Conservation (phyloP, 2,329 filamentous ascomycete species). For the Didymella pomorum region DNA sequence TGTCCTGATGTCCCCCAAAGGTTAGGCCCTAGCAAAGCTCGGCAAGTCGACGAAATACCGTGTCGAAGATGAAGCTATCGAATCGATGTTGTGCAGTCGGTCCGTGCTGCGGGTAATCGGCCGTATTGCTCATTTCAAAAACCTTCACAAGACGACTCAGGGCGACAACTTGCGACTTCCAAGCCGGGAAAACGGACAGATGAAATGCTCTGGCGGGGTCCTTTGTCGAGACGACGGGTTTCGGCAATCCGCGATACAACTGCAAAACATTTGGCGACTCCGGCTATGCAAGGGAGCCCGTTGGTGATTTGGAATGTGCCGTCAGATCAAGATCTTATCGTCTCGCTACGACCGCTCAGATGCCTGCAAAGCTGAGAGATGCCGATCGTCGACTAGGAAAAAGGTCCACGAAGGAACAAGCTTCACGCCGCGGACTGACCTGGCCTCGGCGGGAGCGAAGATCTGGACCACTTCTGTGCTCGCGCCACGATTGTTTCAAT, state of each 20-base stretch:
- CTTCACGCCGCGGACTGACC: conserved; percentile 5
- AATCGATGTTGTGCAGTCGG: conserved; percentile 8
- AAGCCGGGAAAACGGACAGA: conserved; percentile 17
- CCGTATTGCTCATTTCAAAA: conserved; percentile 14
- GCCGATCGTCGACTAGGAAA: conserved; percentile 10
- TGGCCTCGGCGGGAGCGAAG: conserved; percentile 8
- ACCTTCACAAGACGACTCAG: conserved; percentile 13
- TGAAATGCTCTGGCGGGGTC: neutral
- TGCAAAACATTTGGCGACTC: conserved; percentile 3
- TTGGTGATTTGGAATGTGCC: conserved; percentile 12
- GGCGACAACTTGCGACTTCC: conserved; percentile 8
- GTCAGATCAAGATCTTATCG: neutral
- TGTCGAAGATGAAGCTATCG: neutral
- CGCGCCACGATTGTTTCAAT: conserved; percentile 19
- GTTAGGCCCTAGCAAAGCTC: neutral
- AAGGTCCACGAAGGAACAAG: conserved; percentile 17
- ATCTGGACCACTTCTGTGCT: conserved; percentile 9
- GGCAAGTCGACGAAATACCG: neutral
- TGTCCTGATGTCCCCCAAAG: neutral
- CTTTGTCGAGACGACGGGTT: neutral
- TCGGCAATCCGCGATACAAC: conserved; percentile 5
- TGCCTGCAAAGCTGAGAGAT: conserved; percentile 12
- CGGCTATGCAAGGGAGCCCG: conserved; percentile 8
- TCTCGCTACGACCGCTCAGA: neutral
- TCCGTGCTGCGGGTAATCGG: conserved; percentile 14